A percentile compares a stretch with the other conserved stretches of the same genome.
Evolutionary conservation across 352 stramenopile species (phyloP).

Genomic region (Phytophthora brassicae): DNA sequence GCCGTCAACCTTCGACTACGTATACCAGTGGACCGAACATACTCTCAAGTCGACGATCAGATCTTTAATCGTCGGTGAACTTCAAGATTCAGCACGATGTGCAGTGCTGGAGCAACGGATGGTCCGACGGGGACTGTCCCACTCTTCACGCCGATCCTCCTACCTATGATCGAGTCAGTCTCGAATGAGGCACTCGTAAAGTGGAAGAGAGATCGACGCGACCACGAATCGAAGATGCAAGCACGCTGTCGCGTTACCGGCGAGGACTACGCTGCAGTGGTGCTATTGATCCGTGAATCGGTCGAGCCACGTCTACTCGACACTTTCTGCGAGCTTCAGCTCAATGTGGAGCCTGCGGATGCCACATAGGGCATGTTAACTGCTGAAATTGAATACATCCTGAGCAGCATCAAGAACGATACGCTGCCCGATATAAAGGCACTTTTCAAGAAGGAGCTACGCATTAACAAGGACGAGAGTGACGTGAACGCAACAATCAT

Average conservation of each 20-base stretch:
- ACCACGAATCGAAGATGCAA: background rate
- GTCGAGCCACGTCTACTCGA: background rate
- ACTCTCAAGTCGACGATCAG: background rate
- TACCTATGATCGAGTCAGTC: background rate
- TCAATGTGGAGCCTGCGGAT: background rate
- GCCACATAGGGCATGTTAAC: background rate
- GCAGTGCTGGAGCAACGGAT: background rate
- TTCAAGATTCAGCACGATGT: background rate
- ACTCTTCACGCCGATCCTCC: background rate
- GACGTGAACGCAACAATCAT: constrained; percentile 14
- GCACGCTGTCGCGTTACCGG: background rate
- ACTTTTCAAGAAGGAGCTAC: background rate
- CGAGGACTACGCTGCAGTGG: background rate
- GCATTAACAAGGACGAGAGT: constrained; percentile 4
- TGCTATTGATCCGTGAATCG: background rate
- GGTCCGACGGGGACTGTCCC: background rate
- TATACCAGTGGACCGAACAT: background rate
- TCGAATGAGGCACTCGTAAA: background rate
- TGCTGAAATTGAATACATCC: background rate
- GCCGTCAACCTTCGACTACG: background rate
- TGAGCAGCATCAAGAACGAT: background rate
- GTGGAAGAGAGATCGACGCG: background rate
- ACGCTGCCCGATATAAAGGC: background rate
- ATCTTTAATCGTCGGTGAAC: background rate
- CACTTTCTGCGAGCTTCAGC: background rate